A percentile compares a stretch with the other conserved stretches of the same genome.
Evolutionary conservation across 306 rosid genomes (phyloP).

Genomic region (Myrica gale): DNA sequence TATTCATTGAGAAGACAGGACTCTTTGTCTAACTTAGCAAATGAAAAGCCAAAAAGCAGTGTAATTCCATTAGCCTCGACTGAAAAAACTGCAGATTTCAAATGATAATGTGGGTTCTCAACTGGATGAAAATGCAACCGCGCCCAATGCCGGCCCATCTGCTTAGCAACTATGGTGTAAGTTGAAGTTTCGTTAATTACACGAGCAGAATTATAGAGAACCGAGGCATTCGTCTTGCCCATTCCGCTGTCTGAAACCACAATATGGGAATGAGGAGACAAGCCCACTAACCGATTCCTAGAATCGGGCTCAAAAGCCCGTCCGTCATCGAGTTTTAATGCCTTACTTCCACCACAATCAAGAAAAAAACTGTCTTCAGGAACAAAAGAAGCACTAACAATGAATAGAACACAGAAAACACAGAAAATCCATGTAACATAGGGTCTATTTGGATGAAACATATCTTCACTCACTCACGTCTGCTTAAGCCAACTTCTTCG

Average conservation of each 20-base stretch:
- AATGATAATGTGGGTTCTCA: constrained; percentile 24
- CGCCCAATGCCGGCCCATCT: constrained; percentile 37
- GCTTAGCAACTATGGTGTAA: constrained; percentile 27
- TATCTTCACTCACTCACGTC: constrained; percentile 3
- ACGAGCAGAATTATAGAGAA: constrained; percentile 30
- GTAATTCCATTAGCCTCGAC: constrained; percentile 36
- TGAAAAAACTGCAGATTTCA: constrained; percentile 37
- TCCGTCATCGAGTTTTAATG: constrained; percentile 36
- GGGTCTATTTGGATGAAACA: constrained; percentile 15
- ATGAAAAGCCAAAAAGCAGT: constrained; percentile 31
- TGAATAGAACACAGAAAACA: constrained; percentile 14
- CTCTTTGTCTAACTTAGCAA: constrained; percentile 3
- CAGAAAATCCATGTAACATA: constrained; percentile 10
- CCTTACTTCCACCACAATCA: constrained; percentile 37
- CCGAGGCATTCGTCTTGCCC: background rate
- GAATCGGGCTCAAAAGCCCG: constrained; percentile 41
- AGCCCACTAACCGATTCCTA: constrained; percentile 21
- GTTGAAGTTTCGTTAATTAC: constrained; percentile 27
- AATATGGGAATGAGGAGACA: constrained; percentile 17
- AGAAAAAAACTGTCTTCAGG: constrained; percentile 32
- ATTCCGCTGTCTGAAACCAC: constrained; percentile 14
- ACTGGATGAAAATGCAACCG: constrained; percentile 35
- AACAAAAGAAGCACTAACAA: constrained; percentile 19
- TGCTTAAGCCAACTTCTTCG: constrained; percentile 10
- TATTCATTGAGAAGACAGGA: constrained; percentile 27